Evolutionary conservation across 805 yeast genomes (phyloP).

Genomic region (Candida rishiriensis): DNA sequence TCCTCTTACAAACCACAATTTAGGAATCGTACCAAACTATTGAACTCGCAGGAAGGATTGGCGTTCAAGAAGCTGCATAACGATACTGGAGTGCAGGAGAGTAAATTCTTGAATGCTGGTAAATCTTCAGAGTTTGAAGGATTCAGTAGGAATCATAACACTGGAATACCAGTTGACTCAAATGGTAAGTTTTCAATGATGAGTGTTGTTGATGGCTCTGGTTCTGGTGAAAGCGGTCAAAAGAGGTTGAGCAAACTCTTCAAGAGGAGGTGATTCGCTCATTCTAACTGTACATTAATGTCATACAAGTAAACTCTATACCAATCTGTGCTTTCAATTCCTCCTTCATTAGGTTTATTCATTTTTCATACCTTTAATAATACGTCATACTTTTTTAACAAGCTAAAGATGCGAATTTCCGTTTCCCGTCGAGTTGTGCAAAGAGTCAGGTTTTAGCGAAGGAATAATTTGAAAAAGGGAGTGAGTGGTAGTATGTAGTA

Average conservation of each 20-base stretch:
- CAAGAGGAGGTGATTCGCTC: constrained; percentile 14
- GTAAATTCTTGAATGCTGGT: neutral
- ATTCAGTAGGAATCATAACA: constrained; percentile 13
- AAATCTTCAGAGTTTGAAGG: constrained; percentile 21
- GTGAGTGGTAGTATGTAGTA: too few relatives aligned
- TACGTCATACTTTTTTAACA: too few relatives aligned
- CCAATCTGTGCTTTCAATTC: too few relatives aligned
- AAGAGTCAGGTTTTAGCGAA: too few relatives aligned
- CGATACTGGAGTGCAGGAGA: neutral
- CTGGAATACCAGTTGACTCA: constrained; percentile 17
- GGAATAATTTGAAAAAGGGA: too few relatives aligned
- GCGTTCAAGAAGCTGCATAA: constrained; percentile 29
- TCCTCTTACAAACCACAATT: constrained; percentile 29
- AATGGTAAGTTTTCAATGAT: constrained; percentile 30
- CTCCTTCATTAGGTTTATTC: too few relatives aligned
- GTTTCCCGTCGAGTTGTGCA: too few relatives aligned
- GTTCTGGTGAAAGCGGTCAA: constrained; percentile 4
- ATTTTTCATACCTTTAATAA: too few relatives aligned
- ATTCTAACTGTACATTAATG: too few relatives aligned
- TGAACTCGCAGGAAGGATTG: constrained; percentile 34
- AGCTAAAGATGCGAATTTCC: too few relatives aligned
- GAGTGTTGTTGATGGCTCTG: constrained; percentile 20
- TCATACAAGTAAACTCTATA: too few relatives aligned
- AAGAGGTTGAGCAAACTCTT: constrained; percentile 25
- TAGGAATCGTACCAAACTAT: constrained; percentile 25